Conservation (phyloP, 208 protist species). For the Kentomonas sorsogonicus region DNA sequence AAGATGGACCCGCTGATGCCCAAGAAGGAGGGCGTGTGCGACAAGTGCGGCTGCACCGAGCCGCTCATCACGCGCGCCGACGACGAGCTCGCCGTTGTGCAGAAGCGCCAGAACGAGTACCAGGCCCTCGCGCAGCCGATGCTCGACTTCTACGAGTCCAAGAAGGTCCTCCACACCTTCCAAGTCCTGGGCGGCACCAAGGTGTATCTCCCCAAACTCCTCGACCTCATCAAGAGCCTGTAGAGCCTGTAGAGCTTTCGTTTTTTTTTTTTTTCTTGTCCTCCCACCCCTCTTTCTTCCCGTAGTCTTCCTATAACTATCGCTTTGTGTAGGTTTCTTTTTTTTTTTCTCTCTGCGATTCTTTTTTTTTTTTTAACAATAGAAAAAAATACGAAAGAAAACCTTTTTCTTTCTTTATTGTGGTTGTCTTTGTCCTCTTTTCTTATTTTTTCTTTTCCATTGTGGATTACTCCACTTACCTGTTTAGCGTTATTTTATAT, state of each 20-base stretch:
- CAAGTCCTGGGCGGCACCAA: slow-evolving; percentile 59
- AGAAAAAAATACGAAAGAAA: neutral
- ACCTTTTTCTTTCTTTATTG: slow-evolving; percentile 13
- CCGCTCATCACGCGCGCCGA: slow-evolving; percentile 57
- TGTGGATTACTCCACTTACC: slow-evolving; percentile 4
- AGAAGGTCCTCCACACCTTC: slow-evolving; percentile 59
- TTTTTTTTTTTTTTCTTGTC: neutral
- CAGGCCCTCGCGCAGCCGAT: slow-evolving; percentile 45
- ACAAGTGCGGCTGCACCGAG: slow-evolving; percentile 63
- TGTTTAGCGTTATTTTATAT: slow-evolving; percentile 19
- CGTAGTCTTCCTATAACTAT: neutral
- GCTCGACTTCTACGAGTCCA: slow-evolving; percentile 52
- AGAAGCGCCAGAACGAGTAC: slow-evolving; percentile 58
- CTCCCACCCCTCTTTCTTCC: neutral
- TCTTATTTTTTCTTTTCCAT: slow-evolving; percentile 8
- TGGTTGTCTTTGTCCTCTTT: slow-evolving; percentile 5
- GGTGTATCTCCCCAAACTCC: slow-evolving; percentile 58
- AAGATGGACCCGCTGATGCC: slow-evolving; percentile 77
- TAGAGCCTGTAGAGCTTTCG: slow-evolving; percentile 1
- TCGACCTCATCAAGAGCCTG: slow-evolving; percentile 44
- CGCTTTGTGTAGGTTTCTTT: neutral
- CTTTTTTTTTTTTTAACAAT: slow-evolving; percentile 8
- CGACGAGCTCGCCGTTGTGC: slow-evolving; percentile 54
- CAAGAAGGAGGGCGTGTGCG: slow-evolving; percentile 69
- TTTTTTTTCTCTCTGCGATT: neutral